Evolutionary conservation across 202 grass and related monocot genomes (phyloP).

Genomic region (Carex sylvatica): DNA sequence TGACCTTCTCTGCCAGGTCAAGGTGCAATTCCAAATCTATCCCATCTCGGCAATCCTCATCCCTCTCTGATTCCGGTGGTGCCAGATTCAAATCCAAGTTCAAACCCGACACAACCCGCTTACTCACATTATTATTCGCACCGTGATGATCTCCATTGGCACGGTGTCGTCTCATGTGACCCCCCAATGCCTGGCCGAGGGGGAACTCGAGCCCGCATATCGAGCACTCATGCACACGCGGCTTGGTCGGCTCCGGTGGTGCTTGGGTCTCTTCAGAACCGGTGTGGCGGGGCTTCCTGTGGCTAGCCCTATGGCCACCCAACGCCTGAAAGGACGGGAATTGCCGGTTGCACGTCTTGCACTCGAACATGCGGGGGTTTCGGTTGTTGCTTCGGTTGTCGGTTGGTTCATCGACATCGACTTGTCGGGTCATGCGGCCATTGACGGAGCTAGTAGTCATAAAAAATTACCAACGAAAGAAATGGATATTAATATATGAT

Average conservation of each 20-base stretch:
- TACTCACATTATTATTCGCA: background rate
- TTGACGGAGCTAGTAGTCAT: slow-evolving; percentile 6
- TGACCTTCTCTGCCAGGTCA: slow-evolving; percentile 19
- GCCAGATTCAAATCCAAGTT: slow-evolving; percentile 22
- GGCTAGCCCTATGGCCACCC: slow-evolving; percentile 23
- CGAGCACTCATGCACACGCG: slow-evolving; percentile 15
- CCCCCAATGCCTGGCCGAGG: slow-evolving; percentile 69
- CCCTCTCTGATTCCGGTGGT: background rate
- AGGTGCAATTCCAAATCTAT: slow-evolving; percentile 20
- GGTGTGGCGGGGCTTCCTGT: background rate
- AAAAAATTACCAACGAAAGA: no score
- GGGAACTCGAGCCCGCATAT: slow-evolving; percentile 42
- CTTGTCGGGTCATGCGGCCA: background rate
- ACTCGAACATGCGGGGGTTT: slow-evolving; percentile 23
- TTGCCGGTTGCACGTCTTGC: slow-evolving; percentile 36
- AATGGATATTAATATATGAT: no score
- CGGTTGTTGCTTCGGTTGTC: background rate
- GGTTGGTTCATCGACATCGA: background rate
- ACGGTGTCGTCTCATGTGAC: slow-evolving; percentile 68
- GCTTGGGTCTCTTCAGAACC: background rate
- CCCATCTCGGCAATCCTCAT: background rate
- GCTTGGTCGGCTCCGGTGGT: background rate
- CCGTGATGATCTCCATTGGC: slow-evolving; percentile 18
- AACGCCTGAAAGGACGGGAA: slow-evolving; percentile 33
- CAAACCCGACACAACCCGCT: background rate